These are phyloP conservation scores for Alternaria panax DNA, from an alignment of 2,329 filamentous ascomycete genomes.

Conservation along the genomic window DNA sequence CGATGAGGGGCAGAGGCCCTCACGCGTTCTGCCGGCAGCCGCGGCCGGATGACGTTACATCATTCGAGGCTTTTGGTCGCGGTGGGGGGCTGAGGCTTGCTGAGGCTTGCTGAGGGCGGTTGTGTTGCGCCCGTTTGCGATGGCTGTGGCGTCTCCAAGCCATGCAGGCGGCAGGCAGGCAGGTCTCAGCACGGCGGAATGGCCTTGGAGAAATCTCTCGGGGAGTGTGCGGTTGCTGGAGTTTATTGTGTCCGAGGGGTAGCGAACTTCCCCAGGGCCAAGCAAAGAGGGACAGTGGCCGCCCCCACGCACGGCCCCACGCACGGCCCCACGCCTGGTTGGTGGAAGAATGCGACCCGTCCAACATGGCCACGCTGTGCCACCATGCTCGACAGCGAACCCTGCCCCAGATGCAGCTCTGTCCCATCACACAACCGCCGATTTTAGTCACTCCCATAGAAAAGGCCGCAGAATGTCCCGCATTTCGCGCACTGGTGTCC, in stretches of 20 bases:
- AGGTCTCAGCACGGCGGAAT: neutral
- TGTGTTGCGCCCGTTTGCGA: neutral
- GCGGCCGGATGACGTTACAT: conserved; percentile 34
- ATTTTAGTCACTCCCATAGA: conserved; percentile 47
- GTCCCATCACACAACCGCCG: conserved; percentile 32
- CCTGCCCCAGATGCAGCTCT: conserved; percentile 29
- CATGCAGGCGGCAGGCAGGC: neutral
- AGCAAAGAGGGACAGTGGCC: conserved; percentile 25
- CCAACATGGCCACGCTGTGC: conserved; percentile 30
- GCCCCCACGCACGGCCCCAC: conserved; percentile 43
- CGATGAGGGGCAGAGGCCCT: conserved; percentile 38
- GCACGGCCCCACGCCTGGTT: conserved; percentile 25
- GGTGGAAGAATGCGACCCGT: conserved; percentile 37
- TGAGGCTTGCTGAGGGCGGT: neutral
- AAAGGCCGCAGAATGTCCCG: conserved; percentile 45
- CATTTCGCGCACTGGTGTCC: conserved; percentile 44
- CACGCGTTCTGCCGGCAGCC: conserved; percentile 40
- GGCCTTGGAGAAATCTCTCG: neutral
- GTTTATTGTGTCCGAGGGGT: conserved; percentile 13
- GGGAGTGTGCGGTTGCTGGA: neutral
- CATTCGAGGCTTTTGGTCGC: neutral
- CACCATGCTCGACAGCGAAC: conserved; percentile 35
- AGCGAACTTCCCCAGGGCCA: conserved; percentile 44
- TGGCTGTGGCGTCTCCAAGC: neutral
- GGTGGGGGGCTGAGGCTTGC: conserved; percentile 9